phyloP scores from a whole-genome alignment of 495 filamentous ascomycete species.

The Podospora anserina region DNA sequence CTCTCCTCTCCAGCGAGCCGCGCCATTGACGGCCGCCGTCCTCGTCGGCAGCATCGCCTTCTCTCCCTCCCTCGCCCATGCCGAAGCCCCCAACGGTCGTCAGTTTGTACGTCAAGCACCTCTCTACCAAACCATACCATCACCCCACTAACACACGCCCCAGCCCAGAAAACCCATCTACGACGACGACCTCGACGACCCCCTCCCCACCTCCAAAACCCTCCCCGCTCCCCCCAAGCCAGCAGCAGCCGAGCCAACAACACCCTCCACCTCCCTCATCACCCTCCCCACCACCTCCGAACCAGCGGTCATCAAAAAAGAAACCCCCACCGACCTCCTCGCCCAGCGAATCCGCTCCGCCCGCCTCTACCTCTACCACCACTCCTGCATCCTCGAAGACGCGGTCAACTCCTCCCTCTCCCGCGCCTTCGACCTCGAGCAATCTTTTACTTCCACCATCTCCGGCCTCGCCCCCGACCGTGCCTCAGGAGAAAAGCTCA shows the following conservation, averaged over 20 bases:
- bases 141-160: not conserved
- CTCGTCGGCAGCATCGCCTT: slow-evolving; percentile 45
- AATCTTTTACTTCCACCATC: slow-evolving; percentile 78
- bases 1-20: slow-evolving; percentile 34
- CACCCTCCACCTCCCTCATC: slow-evolving; percentile 34
- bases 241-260: slow-evolving; percentile 16
- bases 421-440: slow-evolving; percentile 71
- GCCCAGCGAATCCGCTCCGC: slow-evolving; percentile 75
- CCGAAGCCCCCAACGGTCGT: slow-evolving; percentile 43
- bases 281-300: slow-evolving; percentile 27
- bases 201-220: slow-evolving; percentile 31
- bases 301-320: slow-evolving; percentile 43
- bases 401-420: slow-evolving; percentile 73
- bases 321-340: slow-evolving; percentile 59
- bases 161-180: slow-evolving; percentile 77
- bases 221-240: slow-evolving; percentile 14
- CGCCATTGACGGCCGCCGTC: slow-evolving; percentile 48
- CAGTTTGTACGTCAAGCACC: slow-evolving; percentile 30
- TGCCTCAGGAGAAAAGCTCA: slow-evolving; percentile 74
- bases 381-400: slow-evolving; percentile 69
- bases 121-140: not conserved
- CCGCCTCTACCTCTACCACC: slow-evolving; percentile 75
- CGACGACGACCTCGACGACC: slow-evolving; percentile 65
- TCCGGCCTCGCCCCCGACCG: slow-evolving; percentile 80
- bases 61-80: slow-evolving; percentile 44